Evolutionary conservation across 2,329 filamentous ascomycete genomes (phyloP), one percentile per base, ranked within the genome.

Genomic region (Davidsoniella australis): DNA sequence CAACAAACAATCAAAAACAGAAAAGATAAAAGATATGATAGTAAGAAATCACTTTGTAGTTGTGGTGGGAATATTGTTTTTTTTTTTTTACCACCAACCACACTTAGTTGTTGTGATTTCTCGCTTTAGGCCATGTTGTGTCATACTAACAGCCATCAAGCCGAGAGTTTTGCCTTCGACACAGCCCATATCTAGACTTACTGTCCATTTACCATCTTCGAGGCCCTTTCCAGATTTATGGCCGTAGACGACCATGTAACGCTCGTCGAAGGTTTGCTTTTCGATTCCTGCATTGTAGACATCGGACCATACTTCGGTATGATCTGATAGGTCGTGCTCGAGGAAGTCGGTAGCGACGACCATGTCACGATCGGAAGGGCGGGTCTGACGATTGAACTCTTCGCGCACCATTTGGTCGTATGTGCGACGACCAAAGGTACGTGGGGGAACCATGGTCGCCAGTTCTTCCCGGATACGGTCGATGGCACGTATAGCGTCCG

Each of bases 141-240:
- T 59, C 2, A 65, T 74, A 56, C 82, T 75, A 36, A 95, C 75
- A 2, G 95, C 70, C 52, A 94, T 63, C 1, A 84, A 88, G 1
- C 82, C 85, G 55, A 98, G 67, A 54, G 76, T 70, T 1, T 78
- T 79, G 9, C 87, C 88, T 54, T 74, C 75, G 2, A 85, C 78
- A 61, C 91, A 96, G 0, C 79, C 81, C 0, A 82, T 84, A 63
- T 96, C 91, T 43, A 96, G 68, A 0, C 91, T 91, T 59, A 87
- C 85, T 3, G 81, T 84, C 63, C 85, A 93, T 45, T 73, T 69
- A 45, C 75, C 58, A 52, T 69, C 56, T 29, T 58, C 59, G 45
- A 93, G 71, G 0, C 86, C 87, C 2, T 66, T 66, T 58, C 80
- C 79, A 18, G 85, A 76, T 61, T 95, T 85, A 61, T 96, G 89